These are phyloP conservation scores for Aspergillus sp. DNA, from an alignment of 2,329 filamentous ascomycete genomes.

Conservation along the genomic window DNA sequence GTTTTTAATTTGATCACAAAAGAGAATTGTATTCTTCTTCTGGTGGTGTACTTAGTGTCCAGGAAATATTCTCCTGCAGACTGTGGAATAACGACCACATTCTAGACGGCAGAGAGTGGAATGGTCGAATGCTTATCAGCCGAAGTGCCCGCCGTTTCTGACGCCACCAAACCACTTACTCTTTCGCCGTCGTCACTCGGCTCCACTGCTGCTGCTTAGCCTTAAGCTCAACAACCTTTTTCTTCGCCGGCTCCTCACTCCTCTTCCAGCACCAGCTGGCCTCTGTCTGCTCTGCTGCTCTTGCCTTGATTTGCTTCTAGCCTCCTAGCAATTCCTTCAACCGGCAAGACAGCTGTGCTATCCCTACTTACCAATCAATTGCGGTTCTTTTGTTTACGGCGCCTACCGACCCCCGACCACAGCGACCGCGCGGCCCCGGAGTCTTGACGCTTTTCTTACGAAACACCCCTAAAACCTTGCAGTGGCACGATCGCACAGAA, in stretches of 20 bases:
- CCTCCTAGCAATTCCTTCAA: neutral
- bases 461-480: neutral
- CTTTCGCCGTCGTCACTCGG: constrained; percentile 1
- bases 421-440: neutral
- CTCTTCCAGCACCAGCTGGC: neutral
- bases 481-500: neutral
- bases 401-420: neutral
- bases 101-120: neutral
- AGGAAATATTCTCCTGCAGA: too few species aligned
- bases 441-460: neutral
- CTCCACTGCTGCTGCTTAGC: neutral
- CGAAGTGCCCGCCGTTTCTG: neutral
- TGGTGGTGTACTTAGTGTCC: too few species aligned
- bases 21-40: neutral
- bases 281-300: neutral
- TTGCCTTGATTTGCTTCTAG: neutral
- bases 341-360: neutral
- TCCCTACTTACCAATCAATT: neutral
- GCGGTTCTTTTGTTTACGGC: neutral
- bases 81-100: neutral
- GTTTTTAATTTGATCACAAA: neutral
- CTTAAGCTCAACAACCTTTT: neutral
- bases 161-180: neutral
- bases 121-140: constrained; percentile 1
- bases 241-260: neutral